Conservation (phyloP, 1,284 basidiomycete genomes). For the Trichosporon sp. region DNA sequence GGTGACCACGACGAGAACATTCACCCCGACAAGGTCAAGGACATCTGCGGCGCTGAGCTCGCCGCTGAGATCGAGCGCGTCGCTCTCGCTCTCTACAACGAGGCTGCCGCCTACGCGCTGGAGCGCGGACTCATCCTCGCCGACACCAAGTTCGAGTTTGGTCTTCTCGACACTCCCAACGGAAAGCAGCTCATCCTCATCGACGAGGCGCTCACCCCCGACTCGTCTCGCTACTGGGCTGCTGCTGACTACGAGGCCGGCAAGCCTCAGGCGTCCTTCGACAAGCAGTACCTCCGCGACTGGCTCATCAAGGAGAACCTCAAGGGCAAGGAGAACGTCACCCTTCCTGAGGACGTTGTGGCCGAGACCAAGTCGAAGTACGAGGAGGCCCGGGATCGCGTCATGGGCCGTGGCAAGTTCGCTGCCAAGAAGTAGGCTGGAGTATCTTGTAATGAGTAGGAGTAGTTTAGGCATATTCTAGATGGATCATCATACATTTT, state of each 20-base stretch:
- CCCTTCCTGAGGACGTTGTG: conserved; percentile 69
- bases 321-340: conserved; percentile 71
- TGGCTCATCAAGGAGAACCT: conserved; percentile 68
- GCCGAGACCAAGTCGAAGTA: conserved; percentile 71
- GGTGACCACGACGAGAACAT: conserved; percentile 98
- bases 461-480: conserved; percentile 1
- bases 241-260: conserved; percentile 68
- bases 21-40: conserved; percentile 66
- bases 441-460: not conserved
- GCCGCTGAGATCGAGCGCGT: conserved; percentile 45
- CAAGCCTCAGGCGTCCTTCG: conserved; percentile 78
- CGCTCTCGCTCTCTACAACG: conserved; percentile 48
- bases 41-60: conserved; percentile 48
- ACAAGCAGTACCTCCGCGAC: conserved; percentile 94
- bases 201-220: conserved; percentile 93
- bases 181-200: conserved; percentile 70
- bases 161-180: conserved; percentile 53
- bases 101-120: conserved; percentile 71
- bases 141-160: conserved; percentile 90
- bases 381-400: conserved; percentile 64
- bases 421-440: conserved; percentile 4
- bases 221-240: conserved; percentile 97
- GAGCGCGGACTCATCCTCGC: conserved; percentile 87
- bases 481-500: not conserved
- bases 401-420: conserved; percentile 53